These are phyloP conservation scores for Vitis labrusca DNA, from an alignment of 164 flowering plant species.

Conservation along the genomic window DNA sequence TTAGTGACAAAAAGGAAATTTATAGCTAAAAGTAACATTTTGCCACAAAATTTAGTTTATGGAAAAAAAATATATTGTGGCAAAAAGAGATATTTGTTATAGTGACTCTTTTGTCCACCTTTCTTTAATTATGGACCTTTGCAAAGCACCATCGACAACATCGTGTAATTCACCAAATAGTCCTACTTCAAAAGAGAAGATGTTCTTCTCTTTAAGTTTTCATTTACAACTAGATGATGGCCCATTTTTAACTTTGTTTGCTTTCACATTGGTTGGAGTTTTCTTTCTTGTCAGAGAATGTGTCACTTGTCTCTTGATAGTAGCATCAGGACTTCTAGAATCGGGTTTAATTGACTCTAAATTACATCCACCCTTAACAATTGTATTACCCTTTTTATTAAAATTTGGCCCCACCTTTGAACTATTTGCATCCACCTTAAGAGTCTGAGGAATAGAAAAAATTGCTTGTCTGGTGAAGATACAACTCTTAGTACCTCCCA, in stretches of 20 bases:
- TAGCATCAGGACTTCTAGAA: conserved; percentile 47
- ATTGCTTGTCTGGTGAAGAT: conserved; percentile 45
- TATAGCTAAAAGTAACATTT: too few species aligned
- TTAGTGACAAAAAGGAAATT: too few species aligned
- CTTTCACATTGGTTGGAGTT: conserved; percentile 23
- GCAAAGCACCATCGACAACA: conserved; percentile 27
- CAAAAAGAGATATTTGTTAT: too few species aligned
- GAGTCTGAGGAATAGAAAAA: conserved; percentile 23
- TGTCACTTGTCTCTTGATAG: conserved; percentile 52
- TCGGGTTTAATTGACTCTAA: conserved; percentile 81
- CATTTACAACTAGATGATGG: conserved; percentile 18
- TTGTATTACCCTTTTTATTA: conserved; percentile 17
- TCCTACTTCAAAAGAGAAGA: conserved; percentile 43
- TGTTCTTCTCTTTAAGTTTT: conserved; percentile 26
- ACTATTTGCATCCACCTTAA: conserved; percentile 19
- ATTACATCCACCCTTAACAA: conserved; percentile 31
- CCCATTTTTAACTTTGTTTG: conserved; percentile 17
- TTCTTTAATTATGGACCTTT: conserved; percentile 18
- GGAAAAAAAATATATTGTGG: too few species aligned
- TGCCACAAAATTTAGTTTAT: too few species aligned
- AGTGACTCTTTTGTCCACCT: conserved; percentile 15
- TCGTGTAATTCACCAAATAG: conserved; percentile 17
- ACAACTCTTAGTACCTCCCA: conserved; percentile 55
- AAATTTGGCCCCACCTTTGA: conserved; percentile 16
- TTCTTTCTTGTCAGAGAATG: conserved; percentile 54